Evolutionary conservation across 768 basidiomycete species (phyloP), one percentile per base, ranked within the genome.

Genomic region (Chalciporus chontae): DNA sequence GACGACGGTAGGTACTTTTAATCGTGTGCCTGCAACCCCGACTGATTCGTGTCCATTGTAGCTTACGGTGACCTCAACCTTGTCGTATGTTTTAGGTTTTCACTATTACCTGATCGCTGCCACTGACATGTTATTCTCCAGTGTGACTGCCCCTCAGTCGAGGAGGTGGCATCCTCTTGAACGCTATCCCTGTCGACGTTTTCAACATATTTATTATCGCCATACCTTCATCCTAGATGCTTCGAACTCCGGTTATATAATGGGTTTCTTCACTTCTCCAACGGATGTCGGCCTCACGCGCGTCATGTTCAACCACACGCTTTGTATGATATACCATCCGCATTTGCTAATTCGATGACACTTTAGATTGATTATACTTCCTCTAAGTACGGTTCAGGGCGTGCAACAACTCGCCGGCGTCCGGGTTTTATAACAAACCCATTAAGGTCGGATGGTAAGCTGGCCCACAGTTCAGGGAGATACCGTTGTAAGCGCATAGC

Each of bases 11-110:
- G 63, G 85, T 69, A 13, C n/a, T 10, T 42, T 3, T 14, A 17
- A 38, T 23, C 27, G 31, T 15, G 19, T 17, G 32, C 31, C 49
- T 3, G 18, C 19, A 4, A 9, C 17, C 24, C 39, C 11, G 34
- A 29, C 53, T 59, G 21, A 59, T 46, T n/a, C 11, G 44, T 31
- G 24, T 43, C 5, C 53, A 39, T 38, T 47, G 39, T 52, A 94
- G 92, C 92, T 9, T 94, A 89, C 62, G 95, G 95, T 39, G 95
- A 99, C 69, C 71, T 90, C 50, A 93, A 97, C 67, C 78, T 98
- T 24, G 77, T 91, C 63, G 87, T 88, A 63, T 77, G 88, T 80
- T 11, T 40, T 19, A 9, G 15, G 18, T 29, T 44, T 55, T 43
- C 40, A 13, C 14, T 31, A 37, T 10, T 29, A 27, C 26, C 40